Evolutionary conservation across 306 rosid species (phyloP).

Genomic region (Astragalus glycyphyllos): DNA sequence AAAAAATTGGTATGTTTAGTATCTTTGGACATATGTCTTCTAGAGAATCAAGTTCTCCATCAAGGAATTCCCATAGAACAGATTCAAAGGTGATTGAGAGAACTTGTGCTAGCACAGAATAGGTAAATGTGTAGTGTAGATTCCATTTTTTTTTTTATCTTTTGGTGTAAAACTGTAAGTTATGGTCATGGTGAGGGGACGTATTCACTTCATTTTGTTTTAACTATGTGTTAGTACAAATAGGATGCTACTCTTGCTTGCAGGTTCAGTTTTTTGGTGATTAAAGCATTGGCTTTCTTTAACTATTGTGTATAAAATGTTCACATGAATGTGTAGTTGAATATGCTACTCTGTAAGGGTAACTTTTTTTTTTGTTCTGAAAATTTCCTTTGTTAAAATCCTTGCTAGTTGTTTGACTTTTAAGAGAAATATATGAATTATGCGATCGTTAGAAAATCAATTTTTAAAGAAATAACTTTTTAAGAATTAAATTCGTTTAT

Average conservation of each 20-base stretch:
- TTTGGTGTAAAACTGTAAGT: conserved; percentile 49
- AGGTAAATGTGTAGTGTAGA: conserved; percentile 47
- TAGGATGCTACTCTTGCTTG: conserved; percentile 52
- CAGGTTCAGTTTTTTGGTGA: conserved; percentile 48
- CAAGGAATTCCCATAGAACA: conserved; percentile 86
- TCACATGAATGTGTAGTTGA: conserved; percentile 32
- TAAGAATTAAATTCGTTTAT: too few relatives aligned
- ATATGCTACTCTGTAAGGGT: neutral
- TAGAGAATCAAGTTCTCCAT: conserved; percentile 90
- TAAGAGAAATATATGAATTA: too few relatives aligned
- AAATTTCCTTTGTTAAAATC: neutral
- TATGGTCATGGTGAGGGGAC: conserved; percentile 51
- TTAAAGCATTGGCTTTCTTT: conserved; percentile 44
- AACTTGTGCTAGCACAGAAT: conserved; percentile 96
- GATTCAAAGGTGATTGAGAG: conserved; percentile 93
- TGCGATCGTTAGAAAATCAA: too few relatives aligned
- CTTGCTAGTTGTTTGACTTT: neutral
- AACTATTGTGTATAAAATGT: conserved; percentile 35
- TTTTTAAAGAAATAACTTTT: too few relatives aligned
- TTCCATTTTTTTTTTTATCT: conserved; percentile 10
- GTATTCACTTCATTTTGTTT: conserved; percentile 40
- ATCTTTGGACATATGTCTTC: conserved; percentile 86
- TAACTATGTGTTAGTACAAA: conserved; percentile 49
- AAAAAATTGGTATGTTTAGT: conserved; percentile 74
- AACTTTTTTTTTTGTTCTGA: neutral